Percentiles rank a stretch among this genome's conserved stretches.
phyloP scores from a whole-genome alignment of 768 basidiomycete species.

The Dendrothele bispora region DNA sequence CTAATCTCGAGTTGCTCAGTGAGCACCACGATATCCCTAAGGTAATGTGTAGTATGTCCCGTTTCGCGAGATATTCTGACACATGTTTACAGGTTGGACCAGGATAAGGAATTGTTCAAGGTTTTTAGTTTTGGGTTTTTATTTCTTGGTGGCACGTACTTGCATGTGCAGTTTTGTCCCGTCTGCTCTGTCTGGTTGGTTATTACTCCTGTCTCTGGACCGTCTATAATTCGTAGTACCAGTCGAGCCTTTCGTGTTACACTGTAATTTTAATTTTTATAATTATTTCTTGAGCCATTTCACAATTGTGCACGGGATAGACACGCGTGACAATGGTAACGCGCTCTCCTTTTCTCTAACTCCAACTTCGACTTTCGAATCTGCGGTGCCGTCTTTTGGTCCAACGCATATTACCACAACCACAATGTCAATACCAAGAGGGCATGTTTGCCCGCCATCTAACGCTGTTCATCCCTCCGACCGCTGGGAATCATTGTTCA shows the following conservation, averaged over 20 bases:
- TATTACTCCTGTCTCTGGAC: background rate
- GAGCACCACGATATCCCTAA: conserved; percentile 97
- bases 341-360: conserved; percentile 1
- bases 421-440: conserved; percentile 33
- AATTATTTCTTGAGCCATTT: background rate
- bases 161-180: background rate
- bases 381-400: background rate
- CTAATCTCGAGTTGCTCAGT: conserved; percentile 71
- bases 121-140: background rate
- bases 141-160: background rate
- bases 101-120: conserved; percentile 53
- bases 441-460: conserved; percentile 57
- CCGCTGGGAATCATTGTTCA: conserved; percentile 86
- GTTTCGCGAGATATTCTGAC: conserved; percentile 9
- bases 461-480: conserved; percentile 72
- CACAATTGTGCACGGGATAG: conserved; percentile 4
- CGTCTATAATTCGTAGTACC: background rate
- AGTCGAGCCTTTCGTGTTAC: background rate
- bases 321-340: conserved; percentile 3
- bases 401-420: background rate
- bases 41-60: conserved; percentile 38
- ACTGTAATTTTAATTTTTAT: background rate
- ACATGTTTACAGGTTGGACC: conserved; percentile 68
- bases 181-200: background rate
- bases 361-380: background rate